A percentile compares a stretch with the other conserved stretches of the same genome.
phyloP scores from a whole-genome alignment of 2,329 filamentous ascomycete species.

The Elsinoe ampelina region DNA sequence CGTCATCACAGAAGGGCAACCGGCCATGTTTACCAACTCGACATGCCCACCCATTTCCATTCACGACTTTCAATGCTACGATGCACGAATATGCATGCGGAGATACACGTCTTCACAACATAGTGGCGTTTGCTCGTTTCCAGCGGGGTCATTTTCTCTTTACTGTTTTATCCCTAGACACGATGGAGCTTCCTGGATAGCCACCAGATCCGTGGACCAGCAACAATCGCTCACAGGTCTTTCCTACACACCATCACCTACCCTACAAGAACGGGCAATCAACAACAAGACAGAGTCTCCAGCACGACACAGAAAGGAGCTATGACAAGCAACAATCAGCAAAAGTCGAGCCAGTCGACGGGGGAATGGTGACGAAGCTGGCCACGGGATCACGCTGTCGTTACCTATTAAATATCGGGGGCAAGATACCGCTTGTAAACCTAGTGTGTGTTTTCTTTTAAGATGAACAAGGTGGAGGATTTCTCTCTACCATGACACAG shows the following conservation, averaged over 20 bases:
- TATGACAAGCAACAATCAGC: neutral
- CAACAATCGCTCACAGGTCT: neutral
- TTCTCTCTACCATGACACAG: neutral
- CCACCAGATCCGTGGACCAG: neutral
- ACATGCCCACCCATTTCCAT: neutral
- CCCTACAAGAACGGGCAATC: neutral
- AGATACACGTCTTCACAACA: neutral
- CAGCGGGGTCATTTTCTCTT: neutral
- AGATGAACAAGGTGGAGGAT: neutral
- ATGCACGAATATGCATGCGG: neutral
- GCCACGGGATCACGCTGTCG: neutral
- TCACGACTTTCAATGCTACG: neutral
- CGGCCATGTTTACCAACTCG: neutral
- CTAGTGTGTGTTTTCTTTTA: constrained; percentile 7
- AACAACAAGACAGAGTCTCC: constrained; percentile 10
- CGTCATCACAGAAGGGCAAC: too few relatives aligned
- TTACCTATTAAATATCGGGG: neutral
- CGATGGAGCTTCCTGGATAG: neutral
- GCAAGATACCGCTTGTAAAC: constrained; percentile 4
- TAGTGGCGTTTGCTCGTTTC: neutral
- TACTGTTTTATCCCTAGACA: neutral
- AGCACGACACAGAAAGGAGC: constrained; percentile 4
- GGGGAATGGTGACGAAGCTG: neutral
- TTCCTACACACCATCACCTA: neutral
- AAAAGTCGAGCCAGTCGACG: constrained; percentile 6